A percentile compares a stretch with the other conserved stretches of the same genome.
These are phyloP conservation scores for Penicillium herquei DNA, from an alignment of 495 filamentous ascomycete genomes.

Conservation along the genomic window DNA sequence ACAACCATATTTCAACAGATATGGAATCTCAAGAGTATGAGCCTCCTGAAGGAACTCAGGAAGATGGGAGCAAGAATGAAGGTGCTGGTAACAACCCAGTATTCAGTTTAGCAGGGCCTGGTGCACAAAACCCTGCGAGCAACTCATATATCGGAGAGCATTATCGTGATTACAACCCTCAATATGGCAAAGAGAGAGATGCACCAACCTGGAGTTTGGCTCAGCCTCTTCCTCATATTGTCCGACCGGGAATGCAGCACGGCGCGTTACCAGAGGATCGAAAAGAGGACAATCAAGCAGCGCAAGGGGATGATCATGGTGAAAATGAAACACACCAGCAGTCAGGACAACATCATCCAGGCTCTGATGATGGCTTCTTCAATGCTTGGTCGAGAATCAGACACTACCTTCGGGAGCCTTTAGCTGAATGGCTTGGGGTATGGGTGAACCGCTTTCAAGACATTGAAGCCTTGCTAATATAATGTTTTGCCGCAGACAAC, in stretches of 20 bases:
- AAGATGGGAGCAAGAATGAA: constrained; percentile 14
- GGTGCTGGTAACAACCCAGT: constrained; percentile 9
- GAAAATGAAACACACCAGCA: constrained; percentile 1
- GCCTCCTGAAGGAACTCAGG: constrained; percentile 12
- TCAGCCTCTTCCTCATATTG: constrained; percentile 29
- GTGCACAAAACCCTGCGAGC: constrained; percentile 7
- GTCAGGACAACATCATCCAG: neutral
- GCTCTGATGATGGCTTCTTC: constrained; percentile 13
- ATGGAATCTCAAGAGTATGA: constrained; percentile 9
- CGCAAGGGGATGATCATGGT: constrained; percentile 1
- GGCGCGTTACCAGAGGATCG: constrained; percentile 1
- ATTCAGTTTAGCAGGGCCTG: constrained; percentile 14
- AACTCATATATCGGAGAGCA: constrained; percentile 32
- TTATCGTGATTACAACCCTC: constrained; percentile 20
- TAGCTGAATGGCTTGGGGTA: constrained; percentile 22
- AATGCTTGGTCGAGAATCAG: constrained; percentile 16
- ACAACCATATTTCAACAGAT: neutral
- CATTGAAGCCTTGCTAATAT: neutral
- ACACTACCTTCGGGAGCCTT: constrained; percentile 13
- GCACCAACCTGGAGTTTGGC: constrained; percentile 30
- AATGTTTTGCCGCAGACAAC: constrained; percentile 8
- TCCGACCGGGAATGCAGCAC: constrained; percentile 26
- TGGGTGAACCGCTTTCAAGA: neutral
- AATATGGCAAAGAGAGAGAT: constrained; percentile 18
- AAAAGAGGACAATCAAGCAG: constrained; percentile 4